Evolutionary conservation across 148 eudicot genomes (phyloP).

Genomic region (Vaccinium vitisidaea): DNA sequence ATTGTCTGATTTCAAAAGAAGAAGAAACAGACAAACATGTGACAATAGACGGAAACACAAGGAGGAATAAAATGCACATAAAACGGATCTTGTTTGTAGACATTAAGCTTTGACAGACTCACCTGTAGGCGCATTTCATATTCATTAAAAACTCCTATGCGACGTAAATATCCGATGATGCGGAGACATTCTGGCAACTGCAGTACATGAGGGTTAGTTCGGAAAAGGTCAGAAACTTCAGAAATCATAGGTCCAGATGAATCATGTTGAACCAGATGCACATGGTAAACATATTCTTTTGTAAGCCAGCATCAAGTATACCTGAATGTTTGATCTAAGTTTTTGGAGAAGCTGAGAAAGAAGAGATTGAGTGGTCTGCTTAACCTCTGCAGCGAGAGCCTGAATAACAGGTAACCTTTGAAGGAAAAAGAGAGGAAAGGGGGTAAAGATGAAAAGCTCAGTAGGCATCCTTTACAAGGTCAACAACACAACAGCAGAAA

Average conservation of each 20-base stretch:
- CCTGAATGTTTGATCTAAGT: constrained; percentile 95
- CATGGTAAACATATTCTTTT: constrained; percentile 11
- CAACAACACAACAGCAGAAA: constrained; percentile 7
- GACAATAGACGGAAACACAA: background rate
- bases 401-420: constrained; percentile 77
- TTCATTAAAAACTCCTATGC: constrained; percentile 87
- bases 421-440: constrained; percentile 10
- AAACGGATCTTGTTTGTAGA: background rate
- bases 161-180: constrained; percentile 93
- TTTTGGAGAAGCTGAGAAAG: constrained; percentile 94
- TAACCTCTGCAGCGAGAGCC: constrained; percentile 84
- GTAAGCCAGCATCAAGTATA: constrained; percentile 17
- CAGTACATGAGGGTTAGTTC: constrained; percentile 17
- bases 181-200: constrained; percentile 99
- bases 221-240: constrained; percentile 3
- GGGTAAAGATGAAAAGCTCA: constrained; percentile 5
- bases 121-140: constrained; percentile 99
- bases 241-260: constrained; percentile 11
- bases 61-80: background rate
- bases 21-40: constrained; percentile 9
- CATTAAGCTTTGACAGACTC: constrained; percentile 12
- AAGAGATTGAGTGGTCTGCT: constrained; percentile 90
- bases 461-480: constrained; percentile 16
- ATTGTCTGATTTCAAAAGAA: constrained; percentile 1
- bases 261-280: constrained; percentile 7